phyloP scores from a whole-genome alignment of 306 rosid species.

The barrel medic (Medicago truncatula) region MtrunA17r5.0-ANR NC_053046.1:31086001-31086500 shows the following conservation, averaged over 20 bases:
- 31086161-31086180: slow-evolving; percentile 15
- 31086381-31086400: slow-evolving; percentile 80
- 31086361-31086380: slow-evolving; percentile 88
- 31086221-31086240: not conserved
- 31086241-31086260: not conserved
- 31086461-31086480: not conserved
- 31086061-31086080: slow-evolving; percentile 64
- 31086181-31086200: too few relatives aligned
- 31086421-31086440: slow-evolving; percentile 74
- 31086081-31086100: slow-evolving; percentile 84
- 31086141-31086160: not conserved
- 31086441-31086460: not conserved
- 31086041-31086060: slow-evolving; percentile 61
- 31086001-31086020: slow-evolving; percentile 58
- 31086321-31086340: slow-evolving; percentile 11
- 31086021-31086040: slow-evolving; percentile 51
- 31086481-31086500: not conserved
- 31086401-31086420: slow-evolving; percentile 90
- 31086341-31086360: slow-evolving; percentile 82
- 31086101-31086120: slow-evolving; percentile 5
- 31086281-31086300: not conserved
- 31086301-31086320: not conserved
- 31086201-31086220: not conserved
- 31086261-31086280: slow-evolving; percentile 30
- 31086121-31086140: not conserved